Conservation (phyloP, 1,284 basidiomycete species). For the Ceratobasidium sp. region DNA sequence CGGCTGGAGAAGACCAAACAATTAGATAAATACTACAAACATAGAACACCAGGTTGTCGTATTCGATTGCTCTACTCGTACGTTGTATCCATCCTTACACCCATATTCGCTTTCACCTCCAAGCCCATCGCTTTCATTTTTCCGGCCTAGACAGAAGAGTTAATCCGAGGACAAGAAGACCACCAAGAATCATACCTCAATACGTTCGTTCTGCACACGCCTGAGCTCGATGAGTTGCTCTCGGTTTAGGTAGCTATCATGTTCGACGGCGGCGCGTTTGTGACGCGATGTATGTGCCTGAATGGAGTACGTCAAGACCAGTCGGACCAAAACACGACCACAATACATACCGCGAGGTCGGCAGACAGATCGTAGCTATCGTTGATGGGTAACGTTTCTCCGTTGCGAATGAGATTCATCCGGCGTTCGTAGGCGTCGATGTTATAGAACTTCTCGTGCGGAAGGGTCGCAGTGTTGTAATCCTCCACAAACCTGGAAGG, state of each 20-base stretch:
- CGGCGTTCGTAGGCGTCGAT: constrained; percentile 83
- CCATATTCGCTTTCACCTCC: constrained; percentile 84
- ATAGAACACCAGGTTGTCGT: too few species aligned
- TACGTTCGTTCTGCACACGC: constrained; percentile 83
- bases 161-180: not conserved
- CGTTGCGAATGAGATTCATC: constrained; percentile 84
- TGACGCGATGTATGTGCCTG: constrained; percentile 72
- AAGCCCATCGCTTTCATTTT: constrained; percentile 87
- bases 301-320: not conserved
- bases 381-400: constrained; percentile 80
- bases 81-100: constrained; percentile 79
- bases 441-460: constrained; percentile 93
- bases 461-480: constrained; percentile 90
- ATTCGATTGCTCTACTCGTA: not conserved
- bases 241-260: constrained; percentile 79
- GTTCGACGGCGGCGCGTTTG: constrained; percentile 70
- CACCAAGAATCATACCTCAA: constrained; percentile 68
- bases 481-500: constrained; percentile 71
- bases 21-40: too few species aligned
- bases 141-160: constrained; percentile 66
- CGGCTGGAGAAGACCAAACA: too few species aligned
- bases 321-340: not conserved
- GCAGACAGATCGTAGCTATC: constrained; percentile 79
- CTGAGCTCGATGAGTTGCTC: constrained; percentile 85
- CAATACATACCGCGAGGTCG: constrained; percentile 70